Evolutionary conservation across 1,284 basidiomycete genomes (phyloP).

Genomic region (Moesziomyces sp.): DNA sequence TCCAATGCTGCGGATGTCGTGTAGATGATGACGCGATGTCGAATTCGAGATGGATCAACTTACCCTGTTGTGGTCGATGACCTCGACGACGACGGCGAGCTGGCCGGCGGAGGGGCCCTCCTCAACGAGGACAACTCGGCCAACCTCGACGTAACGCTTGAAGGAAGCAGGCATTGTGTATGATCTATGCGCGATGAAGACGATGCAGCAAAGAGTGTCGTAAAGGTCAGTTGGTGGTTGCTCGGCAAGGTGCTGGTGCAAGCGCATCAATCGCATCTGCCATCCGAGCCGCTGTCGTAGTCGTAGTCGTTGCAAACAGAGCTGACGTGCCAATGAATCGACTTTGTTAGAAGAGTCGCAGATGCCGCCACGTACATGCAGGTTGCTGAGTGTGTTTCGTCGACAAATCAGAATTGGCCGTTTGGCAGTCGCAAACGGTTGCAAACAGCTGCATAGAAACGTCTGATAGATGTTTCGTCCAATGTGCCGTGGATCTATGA

Average conservation of each 20-base stretch:
- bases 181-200: slow-evolving; percentile 13
- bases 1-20: not conserved
- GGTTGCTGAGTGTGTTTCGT: no score
- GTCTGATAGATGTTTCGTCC: no score
- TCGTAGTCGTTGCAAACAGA: not conserved
- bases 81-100: slow-evolving; percentile 94
- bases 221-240: not conserved
- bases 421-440: no score
- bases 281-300: not conserved
- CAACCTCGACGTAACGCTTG: slow-evolving; percentile 97
- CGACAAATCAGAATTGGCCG: no score
- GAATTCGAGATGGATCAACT: slow-evolving; percentile 62
- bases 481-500: no score
- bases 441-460: no score
- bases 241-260: no score
- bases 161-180: slow-evolving; percentile 71
- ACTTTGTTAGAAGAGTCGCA: no score
- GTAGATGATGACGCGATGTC: not conserved
- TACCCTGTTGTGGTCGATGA: slow-evolving; percentile 99
- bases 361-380: no score
- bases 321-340: no score
- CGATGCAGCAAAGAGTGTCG: not conserved
- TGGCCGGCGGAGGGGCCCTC: slow-evolving; percentile 85
- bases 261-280: not conserved
- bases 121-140: slow-evolving; percentile 96